Evolutionary conservation across 306 rosid genomes (phyloP).

Genomic region (Pyrus pyrifolia): DNA sequence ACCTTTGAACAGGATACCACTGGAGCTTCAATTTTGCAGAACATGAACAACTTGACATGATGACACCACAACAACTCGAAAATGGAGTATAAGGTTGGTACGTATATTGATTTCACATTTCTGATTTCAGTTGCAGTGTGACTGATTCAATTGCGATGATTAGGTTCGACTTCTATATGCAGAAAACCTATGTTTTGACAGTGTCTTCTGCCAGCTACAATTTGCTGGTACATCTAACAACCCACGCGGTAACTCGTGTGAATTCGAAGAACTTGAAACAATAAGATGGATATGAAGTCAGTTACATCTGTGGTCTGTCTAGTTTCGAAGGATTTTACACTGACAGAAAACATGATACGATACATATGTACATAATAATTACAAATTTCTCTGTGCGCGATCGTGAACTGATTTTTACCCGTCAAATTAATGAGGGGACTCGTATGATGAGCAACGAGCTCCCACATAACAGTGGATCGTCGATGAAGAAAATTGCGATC

Average conservation of each 20-base stretch:
- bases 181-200: background rate
- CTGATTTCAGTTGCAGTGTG: background rate
- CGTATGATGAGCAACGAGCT: too few species aligned
- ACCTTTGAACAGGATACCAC: background rate
- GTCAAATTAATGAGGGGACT: too few species aligned
- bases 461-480: background rate
- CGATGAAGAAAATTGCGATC: slow-evolving; percentile 21
- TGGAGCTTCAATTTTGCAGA: background rate
- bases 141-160: background rate
- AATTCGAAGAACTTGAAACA: background rate
- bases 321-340: background rate
- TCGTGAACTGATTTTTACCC: background rate
- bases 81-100: background rate
- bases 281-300: background rate
- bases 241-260: background rate
- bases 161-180: background rate
- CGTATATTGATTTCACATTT: background rate
- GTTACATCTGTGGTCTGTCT: background rate
- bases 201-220: background rate
- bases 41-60: background rate
- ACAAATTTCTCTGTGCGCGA: background rate
- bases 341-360: background rate
- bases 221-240: background rate
- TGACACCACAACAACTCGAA: background rate
- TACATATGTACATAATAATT: slow-evolving; percentile 7